Evolutionary conservation across 192 early-diverging fungal species (phyloP), one percentile per base, ranked within the genome.

Genomic region (Podila verticillata): DNA sequence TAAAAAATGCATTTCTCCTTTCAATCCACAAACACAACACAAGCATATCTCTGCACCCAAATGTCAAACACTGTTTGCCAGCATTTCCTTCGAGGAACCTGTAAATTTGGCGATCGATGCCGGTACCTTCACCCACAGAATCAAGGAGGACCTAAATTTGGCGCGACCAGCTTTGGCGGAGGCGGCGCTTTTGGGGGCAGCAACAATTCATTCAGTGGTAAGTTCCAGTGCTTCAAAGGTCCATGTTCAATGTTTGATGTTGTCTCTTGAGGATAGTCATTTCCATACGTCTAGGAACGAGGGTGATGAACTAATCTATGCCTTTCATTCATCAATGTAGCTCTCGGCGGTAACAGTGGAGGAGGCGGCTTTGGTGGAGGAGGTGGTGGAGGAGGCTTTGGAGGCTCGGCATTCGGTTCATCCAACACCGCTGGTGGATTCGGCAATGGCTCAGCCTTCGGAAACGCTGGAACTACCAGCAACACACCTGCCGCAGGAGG

Each of bases 61-160:
- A 80, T 80, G 77, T 72, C 77, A 2, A 59, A 65, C 17, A 61
- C 48, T 47, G 57, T 80, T 62, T 80, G 77, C 28, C 62, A 70
- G 24, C 72, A 59, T 66, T 93, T 89, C 72, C 82, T 84, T 57
- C 83, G 89, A 61, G 87, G 88, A 8, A 86, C 74, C 15, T 93
- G 91, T 77, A 82, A 51, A 28, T 88, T 84, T 54, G 91, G 91
- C 39, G 80, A 75, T 48, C 81, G 74, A 30, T 93, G 91, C 65
- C 86, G 82, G 6, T 84, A 85, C 61, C 85, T 88, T 61, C 91
- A 93, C 64, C 10, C 51, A 54, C 86, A 70, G 48, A 83, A 71
- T 20, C 79, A 63, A 44, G 74, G 79, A 22, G 74, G 79, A 22
- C 82, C 83, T 2, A 83, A 72, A 35, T 85, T 86, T 64, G 82